Percentiles rank a stretch among this genome's conserved stretches.
These are phyloP conservation scores for Cladosporium halotolerans DNA, from an alignment of 2,329 filamentous ascomycete species.

Conservation along the genomic window DNA sequence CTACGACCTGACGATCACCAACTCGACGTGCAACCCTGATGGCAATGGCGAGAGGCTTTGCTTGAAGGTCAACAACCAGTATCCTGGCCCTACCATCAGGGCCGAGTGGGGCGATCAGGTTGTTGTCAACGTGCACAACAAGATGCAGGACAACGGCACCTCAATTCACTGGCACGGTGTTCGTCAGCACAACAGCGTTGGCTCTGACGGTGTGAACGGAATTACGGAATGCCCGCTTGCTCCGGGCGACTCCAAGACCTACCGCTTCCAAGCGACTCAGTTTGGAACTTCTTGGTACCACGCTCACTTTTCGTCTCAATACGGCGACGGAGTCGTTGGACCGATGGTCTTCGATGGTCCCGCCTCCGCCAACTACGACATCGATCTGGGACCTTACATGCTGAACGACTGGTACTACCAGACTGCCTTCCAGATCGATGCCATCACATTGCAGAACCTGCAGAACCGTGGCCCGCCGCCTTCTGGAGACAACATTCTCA, in stretches of 20 bases:
- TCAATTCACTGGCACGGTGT: constrained; percentile 60
- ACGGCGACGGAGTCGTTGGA: constrained; percentile 54
- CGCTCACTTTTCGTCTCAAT: constrained; percentile 51
- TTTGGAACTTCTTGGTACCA: constrained; percentile 48
- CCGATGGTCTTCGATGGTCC: constrained; percentile 58
- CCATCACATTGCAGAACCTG: constrained; percentile 29
- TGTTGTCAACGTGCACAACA: constrained; percentile 43
- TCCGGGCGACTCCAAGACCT: constrained; percentile 48
- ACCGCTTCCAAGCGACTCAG: constrained; percentile 51
- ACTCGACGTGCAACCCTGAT: constrained; percentile 42
- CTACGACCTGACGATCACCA: constrained; percentile 31
- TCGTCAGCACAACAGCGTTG: constrained; percentile 49
- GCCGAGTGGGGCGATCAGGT: constrained; percentile 43
- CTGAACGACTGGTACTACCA: constrained; percentile 53
- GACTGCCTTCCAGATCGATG: constrained; percentile 22
- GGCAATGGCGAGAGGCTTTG: constrained; percentile 27
- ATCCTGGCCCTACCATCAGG: constrained; percentile 59
- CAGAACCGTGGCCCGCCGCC: constrained; percentile 26
- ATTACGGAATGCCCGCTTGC: constrained; percentile 43
- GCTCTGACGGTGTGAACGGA: constrained; percentile 52
- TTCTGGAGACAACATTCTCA: constrained; percentile 47
- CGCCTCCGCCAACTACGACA: constrained; percentile 53
- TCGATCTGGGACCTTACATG: constrained; percentile 55
- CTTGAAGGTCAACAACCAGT: constrained; percentile 54
- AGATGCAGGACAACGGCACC: constrained; percentile 50